These are phyloP conservation scores for Luffa acutangula DNA, from an alignment of 306 rosid species.

Conservation along the genomic window DNA sequence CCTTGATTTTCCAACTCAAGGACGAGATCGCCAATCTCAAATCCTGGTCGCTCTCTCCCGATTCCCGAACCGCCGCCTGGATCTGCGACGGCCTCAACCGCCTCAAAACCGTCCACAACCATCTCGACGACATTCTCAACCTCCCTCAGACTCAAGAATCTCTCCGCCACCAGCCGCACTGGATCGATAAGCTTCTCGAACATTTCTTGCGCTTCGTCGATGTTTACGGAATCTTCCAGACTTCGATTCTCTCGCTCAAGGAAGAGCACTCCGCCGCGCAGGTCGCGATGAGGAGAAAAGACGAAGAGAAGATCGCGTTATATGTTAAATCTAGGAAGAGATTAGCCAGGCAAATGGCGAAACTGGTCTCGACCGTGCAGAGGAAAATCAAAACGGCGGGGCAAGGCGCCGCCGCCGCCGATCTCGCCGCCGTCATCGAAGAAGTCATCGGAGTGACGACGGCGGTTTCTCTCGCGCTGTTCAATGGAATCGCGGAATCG, in stretches of 20 bases:
- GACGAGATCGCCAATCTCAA: slow-evolving; percentile 36
- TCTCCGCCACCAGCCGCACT: slow-evolving; percentile 38
- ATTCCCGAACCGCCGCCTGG: slow-evolving; percentile 24
- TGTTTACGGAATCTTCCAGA: slow-evolving; percentile 61
- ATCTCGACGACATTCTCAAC: slow-evolving; percentile 50
- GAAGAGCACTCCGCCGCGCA: slow-evolving; percentile 60
- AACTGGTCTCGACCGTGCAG: slow-evolving; percentile 30
- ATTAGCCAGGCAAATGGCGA: slow-evolving; percentile 35
- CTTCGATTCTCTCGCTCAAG: slow-evolving; percentile 34
- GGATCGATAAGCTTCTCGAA: slow-evolving; percentile 61
- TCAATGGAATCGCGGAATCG: slow-evolving; percentile 40
- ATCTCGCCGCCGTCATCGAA: slow-evolving; percentile 30
- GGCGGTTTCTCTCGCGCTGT: slow-evolving; percentile 43
- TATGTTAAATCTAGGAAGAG: slow-evolving; percentile 37
- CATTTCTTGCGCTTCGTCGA: slow-evolving; percentile 61
- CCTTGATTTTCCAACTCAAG: slow-evolving; percentile 60
- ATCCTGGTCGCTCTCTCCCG: slow-evolving; percentile 24
- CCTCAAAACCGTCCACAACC: slow-evolving; percentile 46
- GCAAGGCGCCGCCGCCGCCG: slow-evolving; percentile 32
- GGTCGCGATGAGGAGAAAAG: slow-evolving; percentile 55
- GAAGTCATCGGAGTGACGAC: slow-evolving; percentile 46
- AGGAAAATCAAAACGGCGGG: not conserved
- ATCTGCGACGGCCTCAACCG: slow-evolving; percentile 41
- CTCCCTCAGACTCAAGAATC: slow-evolving; percentile 73
- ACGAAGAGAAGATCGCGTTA: slow-evolving; percentile 25